These are phyloP conservation scores for Penium margaritaceum DNA, from an alignment of 139 green algal genomes.

Conservation along the genomic window DNA sequence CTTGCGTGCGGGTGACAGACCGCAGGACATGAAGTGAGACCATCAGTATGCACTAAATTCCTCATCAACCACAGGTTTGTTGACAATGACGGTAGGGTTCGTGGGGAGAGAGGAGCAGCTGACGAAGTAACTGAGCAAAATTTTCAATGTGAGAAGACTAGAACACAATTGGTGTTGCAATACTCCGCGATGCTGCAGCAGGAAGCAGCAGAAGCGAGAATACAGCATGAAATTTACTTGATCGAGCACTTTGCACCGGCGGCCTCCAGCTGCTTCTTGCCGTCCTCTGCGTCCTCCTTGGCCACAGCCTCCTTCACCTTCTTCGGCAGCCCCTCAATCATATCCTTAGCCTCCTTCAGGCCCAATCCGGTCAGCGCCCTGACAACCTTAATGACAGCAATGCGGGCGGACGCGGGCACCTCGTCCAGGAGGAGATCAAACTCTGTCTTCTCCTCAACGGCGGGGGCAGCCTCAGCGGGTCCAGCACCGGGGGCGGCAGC, in stretches of 20 bases:
- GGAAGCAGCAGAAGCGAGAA: too few species aligned
- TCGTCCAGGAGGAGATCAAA: constrained; percentile 39
- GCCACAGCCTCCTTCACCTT: constrained; percentile 51
- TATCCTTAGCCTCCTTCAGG: constrained; percentile 64
- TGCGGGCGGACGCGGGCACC: constrained; percentile 18
- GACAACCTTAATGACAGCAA: constrained; percentile 40
- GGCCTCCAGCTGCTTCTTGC: constrained; percentile 26
- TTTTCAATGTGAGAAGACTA: too few species aligned
- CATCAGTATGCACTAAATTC: too few species aligned
- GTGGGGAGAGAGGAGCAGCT: too few species aligned
- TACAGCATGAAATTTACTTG: too few species aligned
- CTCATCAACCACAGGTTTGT: too few species aligned
- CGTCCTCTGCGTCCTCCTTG: constrained; percentile 45
- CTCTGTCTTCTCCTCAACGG: constrained; percentile 39
- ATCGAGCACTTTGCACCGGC: constrained; percentile 23
- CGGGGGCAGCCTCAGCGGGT: constrained; percentile 8
- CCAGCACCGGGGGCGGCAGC: not conserved
- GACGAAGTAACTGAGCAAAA: too few species aligned
- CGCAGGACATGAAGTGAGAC: too few species aligned
- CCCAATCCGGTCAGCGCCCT: constrained; percentile 51
- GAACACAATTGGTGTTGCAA: too few species aligned
- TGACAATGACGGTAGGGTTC: too few species aligned
- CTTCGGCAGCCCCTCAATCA: constrained; percentile 58
- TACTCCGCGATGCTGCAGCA: too few species aligned
- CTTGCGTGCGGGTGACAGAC: too few species aligned